Evolutionary conservation across 2,329 filamentous ascomycete species (phyloP).

Genomic region (Fusarium sp.): DNA sequence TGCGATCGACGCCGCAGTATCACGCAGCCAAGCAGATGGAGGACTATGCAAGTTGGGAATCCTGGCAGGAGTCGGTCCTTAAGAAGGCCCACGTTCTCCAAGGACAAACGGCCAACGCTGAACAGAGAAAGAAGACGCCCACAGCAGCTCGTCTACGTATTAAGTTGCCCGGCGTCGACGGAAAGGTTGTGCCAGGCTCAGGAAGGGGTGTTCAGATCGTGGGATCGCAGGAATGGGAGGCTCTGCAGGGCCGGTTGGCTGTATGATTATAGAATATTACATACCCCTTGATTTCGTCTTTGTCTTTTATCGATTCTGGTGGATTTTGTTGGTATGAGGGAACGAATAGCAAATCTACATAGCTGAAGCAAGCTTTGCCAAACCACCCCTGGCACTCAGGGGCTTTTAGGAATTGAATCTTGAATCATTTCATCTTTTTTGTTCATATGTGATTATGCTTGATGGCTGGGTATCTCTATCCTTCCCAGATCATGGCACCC

Average conservation of each 20-base stretch:
- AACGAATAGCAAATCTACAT: conserved; percentile 20
- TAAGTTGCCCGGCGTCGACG: conserved; percentile 56
- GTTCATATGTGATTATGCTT: conserved; percentile 22
- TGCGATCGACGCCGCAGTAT: conserved; percentile 70
- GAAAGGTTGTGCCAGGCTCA: conserved; percentile 53
- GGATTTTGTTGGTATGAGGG: conserved; percentile 26
- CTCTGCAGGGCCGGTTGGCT: conserved; percentile 54
- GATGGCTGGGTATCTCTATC: conserved; percentile 32
- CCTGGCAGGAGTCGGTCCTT: conserved; percentile 65
- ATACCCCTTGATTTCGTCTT: conserved; percentile 37
- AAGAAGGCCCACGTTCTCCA: conserved; percentile 60
- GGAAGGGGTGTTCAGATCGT: conserved; percentile 60
- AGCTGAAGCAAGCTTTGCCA: conserved; percentile 29
- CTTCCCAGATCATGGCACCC: conserved; percentile 23
- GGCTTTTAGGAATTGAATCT: conserved; percentile 20
- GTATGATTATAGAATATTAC: conserved; percentile 43
- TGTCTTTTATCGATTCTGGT: conserved; percentile 16
- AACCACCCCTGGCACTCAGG: not conserved
- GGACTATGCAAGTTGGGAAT: conserved; percentile 69
- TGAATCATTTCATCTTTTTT: conserved; percentile 29
- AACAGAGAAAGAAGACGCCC: conserved; percentile 41
- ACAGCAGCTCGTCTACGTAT: conserved; percentile 62
- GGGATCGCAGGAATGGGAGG: conserved; percentile 65
- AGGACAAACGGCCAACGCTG: conserved; percentile 31
- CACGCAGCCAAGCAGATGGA: conserved; percentile 72